Conservation (phyloP, 2,329 filamentous ascomycete species). For the Dactylella cylindrospora region DNA sequence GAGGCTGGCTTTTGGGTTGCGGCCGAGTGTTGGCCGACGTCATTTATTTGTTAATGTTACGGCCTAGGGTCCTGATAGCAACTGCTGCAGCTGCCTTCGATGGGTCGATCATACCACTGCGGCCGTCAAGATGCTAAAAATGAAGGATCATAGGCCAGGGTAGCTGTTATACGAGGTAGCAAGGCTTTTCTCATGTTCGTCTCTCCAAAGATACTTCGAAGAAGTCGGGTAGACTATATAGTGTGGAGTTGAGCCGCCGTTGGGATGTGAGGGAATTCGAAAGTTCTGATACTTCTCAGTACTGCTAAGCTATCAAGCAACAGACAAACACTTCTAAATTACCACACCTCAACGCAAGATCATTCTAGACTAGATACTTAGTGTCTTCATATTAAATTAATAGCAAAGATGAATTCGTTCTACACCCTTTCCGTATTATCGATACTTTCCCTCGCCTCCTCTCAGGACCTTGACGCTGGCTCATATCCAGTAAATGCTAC, state of each 20-base stretch:
- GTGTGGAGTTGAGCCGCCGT: slow-evolving; percentile 7
- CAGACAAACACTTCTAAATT: too few species aligned
- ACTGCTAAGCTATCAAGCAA: too few species aligned
- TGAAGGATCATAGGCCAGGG: background rate
- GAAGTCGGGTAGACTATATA: background rate
- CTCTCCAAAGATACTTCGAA: background rate
- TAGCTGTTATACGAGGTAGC: background rate
- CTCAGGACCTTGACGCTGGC: slow-evolving; percentile 1
- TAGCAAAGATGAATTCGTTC: background rate
- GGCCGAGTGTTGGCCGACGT: slow-evolving; percentile 1
- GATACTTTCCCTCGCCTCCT: background rate
- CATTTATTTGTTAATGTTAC: background rate
- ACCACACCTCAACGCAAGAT: slow-evolving; percentile 9
- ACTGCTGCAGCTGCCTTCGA: too few species aligned
- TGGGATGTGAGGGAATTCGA: background rate
- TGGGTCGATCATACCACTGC: too few species aligned
- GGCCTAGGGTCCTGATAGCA: background rate
- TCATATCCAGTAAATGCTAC: slow-evolving; percentile 25
- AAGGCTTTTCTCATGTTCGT: background rate
- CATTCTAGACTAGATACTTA: background rate
- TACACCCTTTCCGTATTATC: background rate
- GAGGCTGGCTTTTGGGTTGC: too few species aligned
- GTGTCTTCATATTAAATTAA: background rate
- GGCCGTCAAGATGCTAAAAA: background rate
- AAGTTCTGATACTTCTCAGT: background rate